Base-by-base conservation (phyloP, 2,329 filamentous ascomycete species). In the Emergomyces orientalis region DNA sequence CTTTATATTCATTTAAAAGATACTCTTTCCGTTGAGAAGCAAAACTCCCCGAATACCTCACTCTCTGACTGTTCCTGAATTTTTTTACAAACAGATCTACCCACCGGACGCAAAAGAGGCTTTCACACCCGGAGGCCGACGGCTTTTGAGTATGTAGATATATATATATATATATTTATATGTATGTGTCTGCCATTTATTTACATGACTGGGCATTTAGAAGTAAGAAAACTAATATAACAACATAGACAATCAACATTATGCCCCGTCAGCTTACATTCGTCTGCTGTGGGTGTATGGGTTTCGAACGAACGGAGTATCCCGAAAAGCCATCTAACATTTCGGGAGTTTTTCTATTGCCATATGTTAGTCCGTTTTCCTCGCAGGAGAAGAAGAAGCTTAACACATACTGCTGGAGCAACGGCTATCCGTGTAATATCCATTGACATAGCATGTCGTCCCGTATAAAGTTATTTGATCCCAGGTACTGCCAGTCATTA, bases 341-440 rank as follows among this genome's bases (percentile, higher is more conserved):
- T 22, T 22, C 47, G 47, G 47, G 47, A 51, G 47, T 51, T 22
- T 51, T 22, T 51, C 47, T 51, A 51, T 27, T 7, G 22, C 19
- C 47, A 51, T 51, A 8, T 51, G 27, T 51, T 51, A 51, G 47
- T 27, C 4, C 13, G 27, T 37, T 27, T 22, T 51, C n/a, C 8
- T 51, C 5, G 13, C 2, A 55, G 34, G 19, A n/a, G 41, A n/a
- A n/a, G n/a, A 37, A 11, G 34, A 49, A 22, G 14, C 5, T n/a
- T 11, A 13, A 49, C 9, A 55, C 52, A 34, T 55, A 55, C 52
- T 55, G 30, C 52, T 55, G 5, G 52, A 34, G 52, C 52, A 55
- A 37, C 17, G 30, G 34, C n/a, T 55, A 37, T 55, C 52, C 52
- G 52, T 55, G 52, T 37, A 55, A 37, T 55, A 55, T 37, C 52